Evolutionary conservation across 2,329 filamentous ascomycete species (phyloP).

Genomic region (Podosphaera xanthii): DNA sequence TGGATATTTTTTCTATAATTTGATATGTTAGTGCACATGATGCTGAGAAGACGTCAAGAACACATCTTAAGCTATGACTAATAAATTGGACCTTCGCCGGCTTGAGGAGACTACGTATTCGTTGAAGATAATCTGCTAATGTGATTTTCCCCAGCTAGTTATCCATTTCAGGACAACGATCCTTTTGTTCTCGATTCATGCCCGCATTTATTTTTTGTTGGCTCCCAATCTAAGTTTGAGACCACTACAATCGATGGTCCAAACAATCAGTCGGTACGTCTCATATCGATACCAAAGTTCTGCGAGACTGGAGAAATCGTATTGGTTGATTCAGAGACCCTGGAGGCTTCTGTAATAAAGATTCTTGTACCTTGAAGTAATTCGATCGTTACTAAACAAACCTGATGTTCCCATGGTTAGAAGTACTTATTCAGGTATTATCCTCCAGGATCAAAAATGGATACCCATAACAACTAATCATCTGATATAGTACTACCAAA

Average conservation of each 20-base stretch:
- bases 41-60: neutral
- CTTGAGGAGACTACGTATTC: neutral
- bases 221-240: conserved; percentile 60
- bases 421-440: too few species aligned
- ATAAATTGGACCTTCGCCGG: too few species aligned
- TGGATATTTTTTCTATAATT: neutral
- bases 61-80: too few species aligned
- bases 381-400: too few species aligned
- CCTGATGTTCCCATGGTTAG: too few species aligned
- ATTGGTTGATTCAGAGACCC: conserved; percentile 62
- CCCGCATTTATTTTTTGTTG: conserved; percentile 79
- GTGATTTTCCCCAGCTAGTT: conserved; percentile 43
- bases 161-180: conserved; percentile 86
- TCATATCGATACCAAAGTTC: conserved; percentile 73
- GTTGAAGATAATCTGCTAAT: neutral
- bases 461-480: too few species aligned
- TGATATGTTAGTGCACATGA: neutral
- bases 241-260: conserved; percentile 45
- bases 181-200: conserved; percentile 69
- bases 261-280: conserved; percentile 45
- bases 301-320: conserved; percentile 56
- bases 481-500: too few species aligned
- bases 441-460: too few species aligned
- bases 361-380: conserved; percentile 3
- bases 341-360: conserved; percentile 27